Evolutionary conservation across 257 asterid genomes (phyloP).

Genomic region (Solanum neorickii): DNA sequence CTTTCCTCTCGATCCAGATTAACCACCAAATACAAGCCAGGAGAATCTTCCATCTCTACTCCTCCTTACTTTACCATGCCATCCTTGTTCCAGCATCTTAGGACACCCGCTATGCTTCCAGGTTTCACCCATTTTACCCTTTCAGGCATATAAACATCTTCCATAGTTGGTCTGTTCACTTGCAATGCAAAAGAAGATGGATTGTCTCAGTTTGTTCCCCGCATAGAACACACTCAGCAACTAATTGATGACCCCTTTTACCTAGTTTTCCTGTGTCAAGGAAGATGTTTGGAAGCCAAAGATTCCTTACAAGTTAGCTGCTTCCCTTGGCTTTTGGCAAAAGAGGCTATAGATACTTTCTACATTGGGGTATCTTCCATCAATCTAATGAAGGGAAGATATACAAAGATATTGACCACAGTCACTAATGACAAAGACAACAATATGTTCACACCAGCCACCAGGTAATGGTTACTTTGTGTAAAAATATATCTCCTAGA

Average conservation of each 20-base stretch:
- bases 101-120: background rate
- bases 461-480: background rate
- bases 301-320: background rate
- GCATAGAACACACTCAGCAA: background rate
- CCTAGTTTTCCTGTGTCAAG: too few species aligned
- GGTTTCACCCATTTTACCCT: background rate
- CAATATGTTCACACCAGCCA: too few species aligned
- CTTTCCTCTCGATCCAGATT: background rate
- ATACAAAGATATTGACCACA: too few species aligned
- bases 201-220: background rate
- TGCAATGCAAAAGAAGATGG: background rate
- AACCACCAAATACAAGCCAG: background rate
- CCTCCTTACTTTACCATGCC: background rate
- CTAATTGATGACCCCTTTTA: background rate
- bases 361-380: too few species aligned
- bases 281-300: background rate
- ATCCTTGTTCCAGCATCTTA: background rate
- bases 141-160: background rate
- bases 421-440: too few species aligned
- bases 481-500: background rate
- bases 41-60: background rate
- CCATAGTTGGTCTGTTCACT: background rate
- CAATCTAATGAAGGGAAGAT: too few species aligned
- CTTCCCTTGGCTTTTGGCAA: too few species aligned
- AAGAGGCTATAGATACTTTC: too few species aligned